Evolutionary conservation across 2,329 filamentous ascomycete species (phyloP), one percentile per base, ranked within the genome.

Genomic region (Colletotrichum sp.): DNA sequence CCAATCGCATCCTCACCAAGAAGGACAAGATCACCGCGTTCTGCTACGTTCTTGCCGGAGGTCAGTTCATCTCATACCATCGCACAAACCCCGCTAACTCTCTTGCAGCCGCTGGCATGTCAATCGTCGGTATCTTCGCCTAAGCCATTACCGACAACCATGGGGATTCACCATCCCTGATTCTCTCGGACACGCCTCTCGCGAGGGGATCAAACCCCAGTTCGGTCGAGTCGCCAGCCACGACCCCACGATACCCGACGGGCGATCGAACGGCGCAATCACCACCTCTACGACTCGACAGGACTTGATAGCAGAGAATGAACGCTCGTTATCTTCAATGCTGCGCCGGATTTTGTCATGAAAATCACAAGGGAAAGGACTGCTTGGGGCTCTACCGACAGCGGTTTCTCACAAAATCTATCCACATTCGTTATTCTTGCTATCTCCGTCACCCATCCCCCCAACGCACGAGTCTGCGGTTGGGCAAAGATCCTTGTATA

Each of bases 11-110:
- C 3, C 83, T 93, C 86, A 88, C 83, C 5, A 88, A 85, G 79
- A 89, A 86, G 77, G 86, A 89, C 69, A 91, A 90, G 84, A 89
- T 87, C 34, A 78, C 80, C 3, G 91, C 91, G 0, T 91, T 93
- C 79, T 76, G 78, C 69, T 90, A 81, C 78, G 86, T 91, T 16
- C 83, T 90, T 39, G 79, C 87, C 4, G 89, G 89, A 85, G 89
- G 89, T 90, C 81, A 81, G 83, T 78, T n/a, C 28, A 2, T 15
- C 28, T 1, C n/a, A 13, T 27, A 64, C 8, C 39, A 34, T 12
- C 15, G 36, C 15, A 6, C 15, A 48, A 43, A 56, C 16, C 70
- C 71, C 32, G 77, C 39, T 43, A 55, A 65, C 65, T 22, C 18
- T 15, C 55, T 73, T 22, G 25, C 66, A 88, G 87, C 87, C 76